Evolutionary conservation across 2,329 filamentous ascomycete species (phyloP).

Genomic region (Westerdykella ornata): DNA sequence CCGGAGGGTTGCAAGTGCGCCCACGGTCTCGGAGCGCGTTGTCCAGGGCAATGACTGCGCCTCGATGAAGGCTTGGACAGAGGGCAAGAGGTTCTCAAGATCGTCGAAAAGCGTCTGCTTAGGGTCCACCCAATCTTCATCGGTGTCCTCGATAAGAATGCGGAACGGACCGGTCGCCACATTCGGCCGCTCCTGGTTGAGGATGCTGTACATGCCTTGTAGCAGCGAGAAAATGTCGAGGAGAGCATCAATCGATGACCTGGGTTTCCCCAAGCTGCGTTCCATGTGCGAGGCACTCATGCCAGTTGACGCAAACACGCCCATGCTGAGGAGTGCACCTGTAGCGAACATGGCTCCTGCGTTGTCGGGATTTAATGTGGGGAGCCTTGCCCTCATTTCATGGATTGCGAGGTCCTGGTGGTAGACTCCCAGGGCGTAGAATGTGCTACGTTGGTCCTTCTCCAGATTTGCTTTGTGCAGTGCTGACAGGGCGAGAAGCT

Average conservation of each 20-base stretch:
- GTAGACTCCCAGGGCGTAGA: constrained; percentile 31
- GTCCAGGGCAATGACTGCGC: constrained; percentile 12
- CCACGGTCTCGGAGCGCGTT: constrained; percentile 13
- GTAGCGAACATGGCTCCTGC: constrained; percentile 28
- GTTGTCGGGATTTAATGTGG: constrained; percentile 25
- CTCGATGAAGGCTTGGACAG: constrained; percentile 17
- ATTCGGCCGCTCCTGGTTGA: constrained; percentile 14
- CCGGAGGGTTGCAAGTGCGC: constrained; percentile 14
- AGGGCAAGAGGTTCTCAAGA: constrained; percentile 16
- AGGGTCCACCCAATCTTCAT: constrained; percentile 3
- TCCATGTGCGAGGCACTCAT: constrained; percentile 16
- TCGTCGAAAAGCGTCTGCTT: constrained; percentile 25
- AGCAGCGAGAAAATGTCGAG: constrained; percentile 32
- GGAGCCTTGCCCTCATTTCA: constrained; percentile 23
- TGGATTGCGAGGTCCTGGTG: constrained; percentile 35
- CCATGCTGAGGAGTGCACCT: constrained; percentile 26
- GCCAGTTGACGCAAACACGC: constrained; percentile 26
- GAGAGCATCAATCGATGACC: constrained; percentile 25
- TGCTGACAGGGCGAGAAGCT: constrained; percentile 38
- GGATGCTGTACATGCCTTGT: constrained; percentile 30
- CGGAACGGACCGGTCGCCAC: constrained; percentile 22
- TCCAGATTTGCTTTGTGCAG: constrained; percentile 33
- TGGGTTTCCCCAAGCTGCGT: constrained; percentile 1
- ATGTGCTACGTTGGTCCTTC: constrained; percentile 18
- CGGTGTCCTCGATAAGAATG: constrained; percentile 16